Base-by-base conservation (phyloP, 345 rosid species). In the Camelina hispida region DNA sequence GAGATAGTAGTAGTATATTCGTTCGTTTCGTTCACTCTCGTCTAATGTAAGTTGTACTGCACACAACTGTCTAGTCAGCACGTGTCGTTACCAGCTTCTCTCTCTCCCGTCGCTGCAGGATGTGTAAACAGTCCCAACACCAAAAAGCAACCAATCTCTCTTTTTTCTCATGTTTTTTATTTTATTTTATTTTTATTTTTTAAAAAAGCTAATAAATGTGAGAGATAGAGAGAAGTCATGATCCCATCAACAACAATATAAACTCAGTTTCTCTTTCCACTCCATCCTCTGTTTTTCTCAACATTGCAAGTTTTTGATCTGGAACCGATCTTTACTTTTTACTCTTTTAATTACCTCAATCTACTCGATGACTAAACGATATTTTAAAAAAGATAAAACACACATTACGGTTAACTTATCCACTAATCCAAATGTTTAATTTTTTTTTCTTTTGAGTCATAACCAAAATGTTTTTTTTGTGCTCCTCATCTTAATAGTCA, bases 41-140 rank as follows among this genome's bases (percentile, higher is more conserved):
- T 40, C 43, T 11, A 4, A 14, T 43, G 16, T 43, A 43, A 40
- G 43, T 40, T 40, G 69, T 76, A 61, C 70, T 76, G 34, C 58
- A 46, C 52, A 76, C 70, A 76, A 69, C 58, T 62, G 80, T 76
- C 65, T 44, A 54, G 52, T 44, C 75, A 62, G 35, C 57, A 76
- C 80, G 80, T 76, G 75, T 76, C 80, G 52, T 44, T 62, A 69
- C 6, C 74, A 52, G 32, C 44, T 44, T 44, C 17, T 75, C 63
- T 61, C 28, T 25, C 4, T 61, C 6, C 32, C 44, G 2, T 9
- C 18, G 53, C 53, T 58, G 66, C 71, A 2, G 37, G 61, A 59
- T 67, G 68, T 59, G 30, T 25, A 25, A 59, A 75, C 79, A 67
- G 73, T 75, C 68, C 72, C 23, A 67, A 67, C 68, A 28, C 53